Percentiles rank a stretch among this genome's conserved stretches.
These are phyloP conservation scores for Fraxinus americana DNA, from an alignment of 257 asterid species.

Conservation along the genomic window DNA sequence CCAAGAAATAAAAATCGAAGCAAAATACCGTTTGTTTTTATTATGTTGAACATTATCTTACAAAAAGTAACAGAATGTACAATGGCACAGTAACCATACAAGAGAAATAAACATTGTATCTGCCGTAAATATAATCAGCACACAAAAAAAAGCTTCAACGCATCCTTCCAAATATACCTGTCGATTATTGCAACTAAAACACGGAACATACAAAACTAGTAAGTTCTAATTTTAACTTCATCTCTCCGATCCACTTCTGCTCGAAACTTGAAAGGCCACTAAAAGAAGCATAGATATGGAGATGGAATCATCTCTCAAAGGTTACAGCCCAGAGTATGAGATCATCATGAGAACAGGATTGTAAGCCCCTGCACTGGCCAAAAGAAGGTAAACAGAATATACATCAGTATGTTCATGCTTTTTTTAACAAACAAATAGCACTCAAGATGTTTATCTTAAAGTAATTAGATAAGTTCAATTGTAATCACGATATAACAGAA, in stretches of 20 bases:
- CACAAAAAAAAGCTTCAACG: background rate
- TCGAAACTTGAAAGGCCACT: background rate
- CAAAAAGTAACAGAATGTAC: background rate
- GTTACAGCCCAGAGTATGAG: background rate
- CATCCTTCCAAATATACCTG: background rate
- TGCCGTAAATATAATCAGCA: background rate
- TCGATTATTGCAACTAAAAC: background rate
- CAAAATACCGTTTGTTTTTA: no score
- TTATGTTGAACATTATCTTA: background rate
- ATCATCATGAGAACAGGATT: background rate
- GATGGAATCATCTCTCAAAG: background rate
- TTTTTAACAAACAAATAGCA: background rate
- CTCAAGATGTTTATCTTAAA: background rate
- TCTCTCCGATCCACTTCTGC: background rate
- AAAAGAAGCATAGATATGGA: background rate
- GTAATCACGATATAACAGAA: background rate
- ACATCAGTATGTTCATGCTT: background rate
- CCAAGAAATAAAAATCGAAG: no score
- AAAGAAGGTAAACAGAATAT: background rate
- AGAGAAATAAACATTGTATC: no score
- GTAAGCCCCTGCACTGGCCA: background rate
- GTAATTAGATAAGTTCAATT: background rate
- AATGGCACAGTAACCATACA: background rate
- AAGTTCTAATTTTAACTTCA: background rate
- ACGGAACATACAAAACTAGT: background rate